These are phyloP conservation scores for Austroboletus sp. DNA, from an alignment of 1,284 basidiomycete species.

Conservation along the genomic window DNA sequence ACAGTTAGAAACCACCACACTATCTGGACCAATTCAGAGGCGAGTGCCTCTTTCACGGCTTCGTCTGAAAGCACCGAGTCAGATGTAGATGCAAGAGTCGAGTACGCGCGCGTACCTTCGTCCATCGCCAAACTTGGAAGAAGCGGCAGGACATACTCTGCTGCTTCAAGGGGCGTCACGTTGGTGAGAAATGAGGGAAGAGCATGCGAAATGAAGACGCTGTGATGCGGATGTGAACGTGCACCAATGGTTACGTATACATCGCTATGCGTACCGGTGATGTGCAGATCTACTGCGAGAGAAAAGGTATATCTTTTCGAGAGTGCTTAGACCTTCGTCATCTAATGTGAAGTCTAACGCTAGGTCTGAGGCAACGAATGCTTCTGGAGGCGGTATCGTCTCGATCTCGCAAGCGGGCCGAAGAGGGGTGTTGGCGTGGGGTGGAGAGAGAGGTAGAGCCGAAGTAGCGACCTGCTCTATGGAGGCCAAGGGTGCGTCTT, in stretches of 20 bases:
- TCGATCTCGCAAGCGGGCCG: conserved; percentile 25
- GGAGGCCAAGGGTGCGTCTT: conserved; percentile 14
- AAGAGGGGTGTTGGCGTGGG: conserved; percentile 14
- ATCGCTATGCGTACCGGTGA: conserved; percentile 46
- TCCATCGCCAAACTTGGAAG: conserved; percentile 85
- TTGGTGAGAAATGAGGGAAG: conserved; percentile 69
- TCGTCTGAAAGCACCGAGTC: conserved; percentile 56
- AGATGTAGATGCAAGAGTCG: conserved; percentile 8
- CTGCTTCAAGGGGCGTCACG: conserved; percentile 81
- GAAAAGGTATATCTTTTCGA: conserved; percentile 93
- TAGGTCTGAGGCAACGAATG: conserved; percentile 32
- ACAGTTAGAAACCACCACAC: conserved; percentile 92
- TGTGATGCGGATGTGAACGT: conserved; percentile 18
- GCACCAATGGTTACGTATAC: conserved; percentile 4
- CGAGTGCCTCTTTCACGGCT: conserved; percentile 85
- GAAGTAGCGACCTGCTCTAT: conserved; percentile 19
- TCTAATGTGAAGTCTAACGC: conserved; percentile 53
- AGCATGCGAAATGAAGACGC: conserved; percentile 77
- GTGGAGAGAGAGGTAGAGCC: conserved; percentile 23
- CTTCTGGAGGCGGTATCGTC: conserved; percentile 28
- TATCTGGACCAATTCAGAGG: conserved; percentile 72
- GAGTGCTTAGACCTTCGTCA: conserved; percentile 70
- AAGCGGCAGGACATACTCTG: conserved; percentile 90
- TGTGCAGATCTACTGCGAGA: conserved; percentile 80
- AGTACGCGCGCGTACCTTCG: conserved; percentile 50